Percentiles rank a stretch among this genome's conserved stretches.
phyloP scores from a whole-genome alignment of 2,329 filamentous ascomycete species.

The Pseudocercospora pini-densiflorae region DNA sequence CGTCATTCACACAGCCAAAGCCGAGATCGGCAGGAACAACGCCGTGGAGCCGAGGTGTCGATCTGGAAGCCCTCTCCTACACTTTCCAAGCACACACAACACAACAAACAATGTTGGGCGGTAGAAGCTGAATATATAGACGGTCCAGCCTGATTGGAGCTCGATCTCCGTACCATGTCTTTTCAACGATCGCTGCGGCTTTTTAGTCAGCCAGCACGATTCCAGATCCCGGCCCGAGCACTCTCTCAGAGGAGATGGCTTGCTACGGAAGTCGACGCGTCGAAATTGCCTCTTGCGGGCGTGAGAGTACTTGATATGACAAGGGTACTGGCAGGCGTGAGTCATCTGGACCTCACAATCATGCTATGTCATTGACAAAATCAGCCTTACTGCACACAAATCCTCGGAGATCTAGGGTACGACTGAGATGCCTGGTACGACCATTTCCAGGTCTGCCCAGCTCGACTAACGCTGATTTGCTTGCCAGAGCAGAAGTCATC shows the following conservation, averaged over 20 bases:
- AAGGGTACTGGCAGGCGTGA: conserved; percentile 87
- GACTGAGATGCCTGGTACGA: conserved; percentile 45
- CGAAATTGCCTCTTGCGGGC: conserved; percentile 74
- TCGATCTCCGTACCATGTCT: conserved; percentile 24
- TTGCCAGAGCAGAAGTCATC: conserved; percentile 83
- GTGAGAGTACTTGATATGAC: conserved; percentile 96
- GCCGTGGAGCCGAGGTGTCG: conserved; percentile 4
- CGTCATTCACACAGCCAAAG: conserved; percentile 16
- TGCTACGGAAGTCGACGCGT: conserved; percentile 50
- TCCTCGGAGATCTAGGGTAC: conserved; percentile 93
- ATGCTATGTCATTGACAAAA: conserved; percentile 19
- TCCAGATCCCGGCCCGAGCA: conserved; percentile 16
- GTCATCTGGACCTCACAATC: conserved; percentile 11
- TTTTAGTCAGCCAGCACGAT: conserved; percentile 16
- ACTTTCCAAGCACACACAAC: conserved; percentile 2
- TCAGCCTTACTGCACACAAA: conserved; percentile 96
- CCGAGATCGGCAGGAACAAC: not conserved
- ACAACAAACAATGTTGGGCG: not conserved
- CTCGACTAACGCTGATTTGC: conserved; percentile 32
- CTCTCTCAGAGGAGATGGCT: conserved; percentile 41
- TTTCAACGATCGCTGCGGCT: conserved; percentile 28
- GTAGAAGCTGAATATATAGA: not conserved
- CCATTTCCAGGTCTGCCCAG: conserved; percentile 34
- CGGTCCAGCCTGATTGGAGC: not conserved
- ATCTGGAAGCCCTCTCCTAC: conserved; percentile 1